A percentile compares a stretch with the other conserved stretches of the same genome.
Conservation (phyloP, 1,284 basidiomycete species). For the Crepidotus sp. region DNA sequence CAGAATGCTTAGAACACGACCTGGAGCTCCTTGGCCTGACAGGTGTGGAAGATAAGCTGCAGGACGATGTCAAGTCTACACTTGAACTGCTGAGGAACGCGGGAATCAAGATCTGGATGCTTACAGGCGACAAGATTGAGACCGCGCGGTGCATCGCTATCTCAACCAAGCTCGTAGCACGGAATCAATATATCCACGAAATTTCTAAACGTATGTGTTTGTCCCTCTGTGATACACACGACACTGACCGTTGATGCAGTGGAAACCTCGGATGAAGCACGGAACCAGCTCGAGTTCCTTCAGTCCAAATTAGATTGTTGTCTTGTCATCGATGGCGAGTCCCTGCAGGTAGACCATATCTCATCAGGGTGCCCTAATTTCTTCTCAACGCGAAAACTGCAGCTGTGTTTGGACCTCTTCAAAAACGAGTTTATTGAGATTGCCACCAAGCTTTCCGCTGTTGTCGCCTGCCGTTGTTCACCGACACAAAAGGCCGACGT, state of each 20-base stretch:
- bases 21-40: constrained; percentile 90
- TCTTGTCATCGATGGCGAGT: constrained; percentile 98
- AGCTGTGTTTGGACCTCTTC: constrained; percentile 87
- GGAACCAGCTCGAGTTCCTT: constrained; percentile 90
- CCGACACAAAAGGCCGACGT: constrained; percentile 99
- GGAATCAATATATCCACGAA: constrained; percentile 97
- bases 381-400: constrained; percentile 6
- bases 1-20: constrained; percentile 77
- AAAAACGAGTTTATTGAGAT: constrained; percentile 93
- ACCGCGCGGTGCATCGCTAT: constrained; percentile 98
- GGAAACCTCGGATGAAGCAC: constrained; percentile 72
- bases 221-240: background rate
- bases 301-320: constrained; percentile 95
- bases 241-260: constrained; percentile 42
- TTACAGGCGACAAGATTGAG: constrained; percentile 99
- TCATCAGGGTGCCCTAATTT: background rate
- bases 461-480: constrained; percentile 96
- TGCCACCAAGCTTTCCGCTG: constrained; percentile 90
- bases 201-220: constrained; percentile 81
- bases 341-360: constrained; percentile 58
- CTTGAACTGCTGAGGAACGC: constrained; percentile 92
- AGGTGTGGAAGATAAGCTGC: constrained; percentile 97
- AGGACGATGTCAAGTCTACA: constrained; percentile 93
- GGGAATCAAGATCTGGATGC: constrained; percentile 99
- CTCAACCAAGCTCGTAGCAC: constrained; percentile 90